These are phyloP conservation scores for Goffeauzyma gilvescens DNA, from an alignment of 768 basidiomycete species.

Conservation along the genomic window DNA sequence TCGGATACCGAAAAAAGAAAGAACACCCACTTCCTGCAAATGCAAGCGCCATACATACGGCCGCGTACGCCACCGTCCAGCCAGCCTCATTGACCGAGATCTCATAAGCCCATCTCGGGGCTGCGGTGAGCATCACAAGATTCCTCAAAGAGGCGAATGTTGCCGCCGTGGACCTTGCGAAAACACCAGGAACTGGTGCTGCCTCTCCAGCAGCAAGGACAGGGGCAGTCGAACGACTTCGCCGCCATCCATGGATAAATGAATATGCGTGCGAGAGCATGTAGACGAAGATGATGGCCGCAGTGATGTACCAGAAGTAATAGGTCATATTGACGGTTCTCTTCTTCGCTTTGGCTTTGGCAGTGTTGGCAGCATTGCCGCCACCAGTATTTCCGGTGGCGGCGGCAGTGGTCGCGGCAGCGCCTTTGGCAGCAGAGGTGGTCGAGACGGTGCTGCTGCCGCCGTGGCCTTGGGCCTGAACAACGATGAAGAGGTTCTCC, in stretches of 20 bases:
- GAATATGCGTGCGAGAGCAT: no score
- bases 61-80: conserved; percentile 4
- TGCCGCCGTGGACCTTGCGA: neutral
- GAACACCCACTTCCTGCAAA: neutral
- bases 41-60: neutral
- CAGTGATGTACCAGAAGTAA: conserved; percentile 1
- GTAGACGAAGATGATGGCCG: neutral
- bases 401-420: neutral
- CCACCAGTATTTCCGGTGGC: neutral
- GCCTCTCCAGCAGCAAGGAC: neutral
- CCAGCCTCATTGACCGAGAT: conserved; percentile 3
- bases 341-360: neutral
- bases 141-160: conserved; percentile 5
- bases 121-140: neutral
- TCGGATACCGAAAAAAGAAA: neutral
- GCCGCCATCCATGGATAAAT: no score
- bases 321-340: neutral
- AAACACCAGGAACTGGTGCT: neutral
- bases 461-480: no score
- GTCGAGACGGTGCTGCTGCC: neutral
- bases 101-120: conserved; percentile 1
- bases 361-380: neutral
- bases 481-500: no score
- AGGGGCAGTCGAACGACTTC: conserved; percentile 1
- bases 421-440: neutral